Evolutionary conservation across 495 filamentous ascomycete genomes (phyloP), one percentile per base, ranked within the genome.

Genomic region (Penicillium manginii): DNA sequence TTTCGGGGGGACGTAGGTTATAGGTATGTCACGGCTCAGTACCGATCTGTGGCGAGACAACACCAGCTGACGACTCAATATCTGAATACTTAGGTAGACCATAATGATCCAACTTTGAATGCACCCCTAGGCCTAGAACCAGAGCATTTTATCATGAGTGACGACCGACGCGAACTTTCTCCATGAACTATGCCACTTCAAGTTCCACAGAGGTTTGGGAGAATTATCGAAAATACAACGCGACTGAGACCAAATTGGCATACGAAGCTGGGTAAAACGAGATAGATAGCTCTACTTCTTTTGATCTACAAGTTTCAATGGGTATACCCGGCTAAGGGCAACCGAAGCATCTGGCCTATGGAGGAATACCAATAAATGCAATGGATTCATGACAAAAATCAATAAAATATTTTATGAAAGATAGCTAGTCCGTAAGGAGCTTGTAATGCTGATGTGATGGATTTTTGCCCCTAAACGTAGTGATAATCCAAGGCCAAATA

Each of bases 1-100:
- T 71, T 64, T n/a, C n/a, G n/a, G 45, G 58, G 58, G 39, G 47
- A 50, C 43, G 29, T 39, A 46, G 48, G 45, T 40, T 55, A 62
- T 64, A 65, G 58, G 67, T 70, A 39, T 50, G 6, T 29, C 26
- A 29, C 26, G 4, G 6, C 9, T 29, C 26, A 29, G 9, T 8
- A 8, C 6, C 6, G 26, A 29, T 29, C 26, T 39, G 35, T 3
- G 32, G 6, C 4, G 42, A n/a, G 17, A 18, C n/a, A 17, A 45
- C 2, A 7, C 8, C 9, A 12, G 22, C 15, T 47, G 45, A 47
- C 45, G 9, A n/a, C n/a, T n/a, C n/a, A n/a, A n/a, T n/a, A n/a
- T n/a, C n/a, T n/a, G n/a, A 17, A 10, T 26, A 22, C 26, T 26
- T 23, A 14, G 9, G n/a, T 43, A 47, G 45, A 47, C 21, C 45